Conservation (phyloP, 495 filamentous ascomycete species). For the Rusavskia elegans region DNA sequence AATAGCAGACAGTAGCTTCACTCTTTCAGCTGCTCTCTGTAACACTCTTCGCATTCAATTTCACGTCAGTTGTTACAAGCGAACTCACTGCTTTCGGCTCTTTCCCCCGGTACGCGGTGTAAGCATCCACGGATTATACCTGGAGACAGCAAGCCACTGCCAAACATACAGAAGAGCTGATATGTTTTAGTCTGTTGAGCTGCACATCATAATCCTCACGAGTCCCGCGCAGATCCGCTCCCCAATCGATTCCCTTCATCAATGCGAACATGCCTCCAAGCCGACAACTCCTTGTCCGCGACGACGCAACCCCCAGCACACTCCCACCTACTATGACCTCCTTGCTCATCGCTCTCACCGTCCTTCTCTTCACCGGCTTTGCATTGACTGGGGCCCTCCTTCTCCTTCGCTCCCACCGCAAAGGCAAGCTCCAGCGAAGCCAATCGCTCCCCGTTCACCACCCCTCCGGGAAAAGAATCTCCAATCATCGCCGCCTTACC, state of each 20-base stretch:
- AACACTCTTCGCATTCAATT: conserved; percentile 19
- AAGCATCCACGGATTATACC: not conserved
- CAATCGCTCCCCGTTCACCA: conserved; percentile 45
- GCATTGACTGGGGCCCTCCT: conserved; percentile 49
- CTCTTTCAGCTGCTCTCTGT: conserved; percentile 56
- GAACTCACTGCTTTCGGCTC: not conserved
- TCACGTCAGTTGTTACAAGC: not conserved
- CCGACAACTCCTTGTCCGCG: conserved; percentile 33
- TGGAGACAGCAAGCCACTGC: not conserved
- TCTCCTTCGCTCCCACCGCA: conserved; percentile 51
- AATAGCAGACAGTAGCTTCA: conserved; percentile 58
- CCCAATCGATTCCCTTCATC: not conserved
- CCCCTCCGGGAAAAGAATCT: conserved; percentile 22
- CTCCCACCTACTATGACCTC: conserved; percentile 45
- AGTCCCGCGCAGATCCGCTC: not conserved
- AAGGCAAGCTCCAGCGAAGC: conserved; percentile 25
- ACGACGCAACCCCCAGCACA: conserved; percentile 23
- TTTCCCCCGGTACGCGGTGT: not conserved
- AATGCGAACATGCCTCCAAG: conserved; percentile 30
- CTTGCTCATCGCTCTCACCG: conserved; percentile 64
- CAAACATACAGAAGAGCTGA: not conserved
- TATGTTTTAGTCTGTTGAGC: no score
- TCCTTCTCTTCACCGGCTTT: conserved; percentile 27
- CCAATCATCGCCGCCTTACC: conserved; percentile 49
- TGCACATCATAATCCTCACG: no score